Base-by-base conservation (phyloP, 768 basidiomycete genomes). In the Amanita muscaria region DNA sequence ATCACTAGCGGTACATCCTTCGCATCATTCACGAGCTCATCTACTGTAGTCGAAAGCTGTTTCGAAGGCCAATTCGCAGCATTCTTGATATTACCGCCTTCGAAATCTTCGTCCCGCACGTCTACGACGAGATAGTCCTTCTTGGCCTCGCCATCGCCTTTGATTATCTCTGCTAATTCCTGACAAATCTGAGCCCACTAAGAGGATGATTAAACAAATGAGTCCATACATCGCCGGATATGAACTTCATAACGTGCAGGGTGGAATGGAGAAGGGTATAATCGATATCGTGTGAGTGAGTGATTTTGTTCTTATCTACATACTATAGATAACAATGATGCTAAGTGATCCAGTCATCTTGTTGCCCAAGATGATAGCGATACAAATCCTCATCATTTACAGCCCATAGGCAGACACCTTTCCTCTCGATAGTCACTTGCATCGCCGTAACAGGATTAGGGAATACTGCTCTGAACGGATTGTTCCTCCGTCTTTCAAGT, bases 61-160 rank as follows among this genome's bases (percentile, higher is more conserved):
- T 58, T 49, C 6, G 84, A 84, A 1, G 88, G 88, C 25, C 69
- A 56, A 55, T 85, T 77, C 47, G 74, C 55, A 32, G 76, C 70
- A 49, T 74, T 71, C 51, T 72, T 77, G 59, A 91, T 87, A 58
- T 90, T 83, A 29, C 88, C 88, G 51, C 88, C 88, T 9, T 57
- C 66, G 61, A 71, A 85, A 51, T 91, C 88, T 45, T 80, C 76
- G 59, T 88, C 88, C n/a, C 88, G 80, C 24, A 91, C 88, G 59
- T 91, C 88, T 31, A 91, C 74, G 34, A 91, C 72, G 23, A 82
- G 59, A 57, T 80, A 90, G 57, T 89, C 85, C 57, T 77, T 75
- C 54, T 67, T 62, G 6, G 76, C 64, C 24, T 66, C 63, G 54
- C 79, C 79, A 45, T 70, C 72, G 56, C 74, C 77, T 61, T 81